Base-by-base conservation (phyloP, 495 filamentous ascomycete genomes). In the Penicillium subrubescens region DNA sequence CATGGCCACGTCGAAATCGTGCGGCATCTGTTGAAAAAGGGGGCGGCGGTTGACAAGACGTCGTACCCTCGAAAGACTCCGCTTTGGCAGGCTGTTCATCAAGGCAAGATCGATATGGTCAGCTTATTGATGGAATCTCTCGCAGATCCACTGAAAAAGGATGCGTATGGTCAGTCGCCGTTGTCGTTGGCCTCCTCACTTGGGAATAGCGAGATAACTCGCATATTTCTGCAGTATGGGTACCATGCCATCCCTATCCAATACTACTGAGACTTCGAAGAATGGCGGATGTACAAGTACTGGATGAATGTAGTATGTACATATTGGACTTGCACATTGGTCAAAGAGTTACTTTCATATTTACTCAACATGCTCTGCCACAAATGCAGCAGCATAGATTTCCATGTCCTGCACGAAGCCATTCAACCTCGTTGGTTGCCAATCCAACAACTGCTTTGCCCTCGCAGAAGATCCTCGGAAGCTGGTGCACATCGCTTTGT, bases 381-480 rank as follows among this genome's bases (percentile, higher is more conserved):
- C 46, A 21, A 31, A 60, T 2, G 62, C 50, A 54, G 39, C 62
- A 2, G 62, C 62, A 55, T 53, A 65, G 21, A 61, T 48, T 57
- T 61, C 51, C 33, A 65, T 61, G 34, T 65, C 63, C 27, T 57
- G 50, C 27, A 65, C 63, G 8, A 50, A 65, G 2, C 63, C 63
- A 41, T 54, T 46, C 19, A 29, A 15, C 15, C 76, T 73, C 66
- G 77, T 82, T 4, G 87, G 82, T 55, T 71, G 67, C 88, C 87
- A 90, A 0, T 78, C 83, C 1, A 90, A 72, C 60, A 86, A 75
- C 71, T 87, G 85, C 35, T 58, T 56, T 14, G 65, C 65, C 25
- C 65, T 37, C 23, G 35, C 56, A 39, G 65, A 59, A 12, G 60
- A 57, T 5, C 65, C 61, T 23, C 65, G 56, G 31, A 67, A 62